A percentile compares a stretch with the other conserved stretches of the same genome.
phyloP scores from a whole-genome alignment of 1,139 yeast species.

The Suhomyces atakaporum region DNA sequence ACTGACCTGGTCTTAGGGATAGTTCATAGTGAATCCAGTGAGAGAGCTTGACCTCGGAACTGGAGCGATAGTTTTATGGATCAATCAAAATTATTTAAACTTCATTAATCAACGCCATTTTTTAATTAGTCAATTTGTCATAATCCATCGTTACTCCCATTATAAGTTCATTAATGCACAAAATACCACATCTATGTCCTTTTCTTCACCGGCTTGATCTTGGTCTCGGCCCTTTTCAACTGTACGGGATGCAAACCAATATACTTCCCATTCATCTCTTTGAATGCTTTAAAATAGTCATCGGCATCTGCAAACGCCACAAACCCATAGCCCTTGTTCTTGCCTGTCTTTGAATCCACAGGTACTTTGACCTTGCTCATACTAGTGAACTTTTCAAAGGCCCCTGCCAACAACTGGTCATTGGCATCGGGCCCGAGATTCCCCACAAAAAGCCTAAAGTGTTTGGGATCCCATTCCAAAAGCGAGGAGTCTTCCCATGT shows the following conservation, averaged over 20 bases:
- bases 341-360: conserved; percentile 40
- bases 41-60: too few species aligned
- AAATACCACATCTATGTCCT: too few species aligned
- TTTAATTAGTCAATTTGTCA: too few species aligned
- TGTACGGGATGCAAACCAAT: conserved; percentile 75
- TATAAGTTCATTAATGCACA: too few species aligned
- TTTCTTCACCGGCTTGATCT: conserved; percentile 34
- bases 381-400: conserved; percentile 53
- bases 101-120: too few species aligned
- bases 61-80: too few species aligned
- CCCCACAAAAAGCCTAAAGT: conserved; percentile 73
- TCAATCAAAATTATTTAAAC: too few species aligned
- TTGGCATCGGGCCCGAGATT: conserved; percentile 70
- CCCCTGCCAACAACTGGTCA: conserved; percentile 52
- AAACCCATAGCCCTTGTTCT: conserved; percentile 69
- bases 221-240: conserved; percentile 64
- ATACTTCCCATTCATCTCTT: conserved; percentile 75
- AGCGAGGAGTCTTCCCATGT: conserved; percentile 51
- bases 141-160: too few species aligned
- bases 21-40: too few species aligned
- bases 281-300: conserved; percentile 69
- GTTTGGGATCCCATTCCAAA: conserved; percentile 65
- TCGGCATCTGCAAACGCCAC: conserved; percentile 63
- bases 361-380: conserved; percentile 61
- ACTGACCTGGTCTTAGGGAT: too few species aligned